Percentiles rank a stretch among this genome's conserved stretches.
These are phyloP conservation scores for Mycena belliarum DNA, from an alignment of 768 basidiomycete genomes.

Conservation along the genomic window DNA sequence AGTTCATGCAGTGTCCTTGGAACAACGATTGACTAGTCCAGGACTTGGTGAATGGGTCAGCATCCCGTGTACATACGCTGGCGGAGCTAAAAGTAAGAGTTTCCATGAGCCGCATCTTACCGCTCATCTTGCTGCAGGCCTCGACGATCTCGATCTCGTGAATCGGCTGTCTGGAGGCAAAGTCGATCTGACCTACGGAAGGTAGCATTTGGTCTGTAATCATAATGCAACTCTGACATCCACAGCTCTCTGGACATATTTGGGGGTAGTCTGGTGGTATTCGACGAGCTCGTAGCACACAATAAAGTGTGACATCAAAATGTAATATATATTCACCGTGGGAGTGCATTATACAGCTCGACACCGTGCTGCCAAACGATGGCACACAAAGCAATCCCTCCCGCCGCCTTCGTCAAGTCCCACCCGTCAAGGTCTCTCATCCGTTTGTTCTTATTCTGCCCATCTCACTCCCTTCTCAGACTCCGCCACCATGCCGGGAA, in stretches of 20 bases:
- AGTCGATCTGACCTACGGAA: slow-evolving; percentile 49
- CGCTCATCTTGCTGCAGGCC: slow-evolving; percentile 44
- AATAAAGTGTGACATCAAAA: slow-evolving; percentile 25
- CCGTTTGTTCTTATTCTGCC: neutral
- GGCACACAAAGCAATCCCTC: too few relatives aligned
- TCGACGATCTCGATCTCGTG: slow-evolving; percentile 81
- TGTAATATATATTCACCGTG: neutral
- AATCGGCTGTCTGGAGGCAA: slow-evolving; percentile 80
- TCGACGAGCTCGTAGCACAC: slow-evolving; percentile 47
- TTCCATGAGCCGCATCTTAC: neutral
- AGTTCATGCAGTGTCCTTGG: slow-evolving; percentile 28
- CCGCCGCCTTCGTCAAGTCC: too few relatives aligned
- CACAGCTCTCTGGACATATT: slow-evolving; percentile 60
- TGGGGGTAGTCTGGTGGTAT: slow-evolving; percentile 52
- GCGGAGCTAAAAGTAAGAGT: slow-evolving; percentile 81
- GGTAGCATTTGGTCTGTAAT: slow-evolving; percentile 28
- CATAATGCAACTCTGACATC: neutral
- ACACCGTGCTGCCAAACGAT: too few relatives aligned
- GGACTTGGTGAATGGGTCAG: slow-evolving; percentile 89
- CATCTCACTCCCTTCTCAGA: slow-evolving; percentile 19
- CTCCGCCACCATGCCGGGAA: slow-evolving; percentile 72
- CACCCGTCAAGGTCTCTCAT: slow-evolving; percentile 17
- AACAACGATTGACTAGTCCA: slow-evolving; percentile 31
- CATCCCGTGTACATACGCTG: slow-evolving; percentile 95
- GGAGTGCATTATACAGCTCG: neutral